Evolutionary conservation across 345 rosid species (phyloP), one percentile per base, ranked within the genome.

Genomic region (Salix brachista): DNA sequence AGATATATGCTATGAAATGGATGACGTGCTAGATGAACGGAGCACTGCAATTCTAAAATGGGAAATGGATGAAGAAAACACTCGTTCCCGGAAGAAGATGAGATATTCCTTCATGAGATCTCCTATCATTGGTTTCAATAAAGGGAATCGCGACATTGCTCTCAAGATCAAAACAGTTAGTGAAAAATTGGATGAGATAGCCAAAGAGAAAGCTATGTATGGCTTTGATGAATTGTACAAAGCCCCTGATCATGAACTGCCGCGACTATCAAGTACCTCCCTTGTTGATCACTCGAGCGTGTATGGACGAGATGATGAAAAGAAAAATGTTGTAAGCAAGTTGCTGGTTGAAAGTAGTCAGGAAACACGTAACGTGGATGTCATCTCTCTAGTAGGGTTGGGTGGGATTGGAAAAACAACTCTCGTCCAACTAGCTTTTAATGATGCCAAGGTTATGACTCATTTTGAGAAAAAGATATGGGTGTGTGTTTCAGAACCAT

Each of bases 1-100:
- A 61, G 50, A 69, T 16, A 21, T 70, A 3, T 67, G 70, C 8
- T 76, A 76, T 56, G 80, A 77, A 25, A 67, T 81, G 52, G 80
- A 71, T 7, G 80, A 79, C 39, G 64, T 70, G 56, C 6, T 79
- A 4, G 83, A 80, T 25, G 71, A 70, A 74, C 44, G 83, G 83
- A 41, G 64, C 26, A 50, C 74, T 71, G 23, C 74, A n/a, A 69
- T 79, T 25, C 73, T 77, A n/a, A 41, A 44, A 28, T 75, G 34
- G 21, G 5, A 8, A 56, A 56, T n/a, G 13, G 26, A n/a, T 44
- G 76, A 75, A 21, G 71, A n/a, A 23, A 58, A 66, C 5, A 26
- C 25, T 12, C 12, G 0, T 3, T 54, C 16, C 32, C 61, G n/a
- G 19, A 19, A 19, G 21, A 26, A 37, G 17, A n/a, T 39, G 42